A percentile compares a stretch with the other conserved stretches of the same genome.
These are phyloP conservation scores for Scenedesmus sp. DNA, from an alignment of 163 green algal genomes.

Conservation along the genomic window DNA sequence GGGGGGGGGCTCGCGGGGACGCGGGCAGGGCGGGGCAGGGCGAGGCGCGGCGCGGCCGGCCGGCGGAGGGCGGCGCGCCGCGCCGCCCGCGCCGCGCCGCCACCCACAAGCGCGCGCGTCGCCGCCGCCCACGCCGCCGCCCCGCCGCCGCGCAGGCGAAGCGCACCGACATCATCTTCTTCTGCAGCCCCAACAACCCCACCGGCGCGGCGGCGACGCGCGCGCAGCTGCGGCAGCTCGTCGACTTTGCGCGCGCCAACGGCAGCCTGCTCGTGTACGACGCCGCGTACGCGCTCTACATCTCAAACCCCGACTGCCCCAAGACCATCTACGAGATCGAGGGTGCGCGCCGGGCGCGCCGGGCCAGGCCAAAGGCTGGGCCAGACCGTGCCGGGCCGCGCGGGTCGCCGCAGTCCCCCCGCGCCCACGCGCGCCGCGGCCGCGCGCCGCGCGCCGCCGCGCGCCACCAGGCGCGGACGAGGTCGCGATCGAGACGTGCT, in stretches of 20 bases:
- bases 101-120: no score
- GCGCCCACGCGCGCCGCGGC: no score
- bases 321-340: constrained; percentile 98
- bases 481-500: constrained; percentile 96
- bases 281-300: constrained; percentile 98
- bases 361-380: no score
- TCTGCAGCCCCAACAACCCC: constrained; percentile 99
- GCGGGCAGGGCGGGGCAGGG: no score
- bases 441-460: no score
- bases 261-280: constrained; percentile 93
- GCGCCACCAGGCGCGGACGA: constrained; percentile 83
- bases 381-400: no score
- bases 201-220: constrained; percentile 93
- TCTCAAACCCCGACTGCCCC: constrained; percentile 93
- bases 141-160: constrained; percentile 53
- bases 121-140: no score
- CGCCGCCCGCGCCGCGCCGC: no score
- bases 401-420: no score
- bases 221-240: constrained; percentile 91
- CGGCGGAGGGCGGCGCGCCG: no score
- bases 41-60: no score
- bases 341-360: constrained; percentile 54
- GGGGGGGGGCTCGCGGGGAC: no score
- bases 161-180: constrained; percentile 98
- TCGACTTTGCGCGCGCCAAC: constrained; percentile 87